Evolutionary conservation across 352 stramenopile species (phyloP).

Genomic region (Lagenidium giganteum): DNA sequence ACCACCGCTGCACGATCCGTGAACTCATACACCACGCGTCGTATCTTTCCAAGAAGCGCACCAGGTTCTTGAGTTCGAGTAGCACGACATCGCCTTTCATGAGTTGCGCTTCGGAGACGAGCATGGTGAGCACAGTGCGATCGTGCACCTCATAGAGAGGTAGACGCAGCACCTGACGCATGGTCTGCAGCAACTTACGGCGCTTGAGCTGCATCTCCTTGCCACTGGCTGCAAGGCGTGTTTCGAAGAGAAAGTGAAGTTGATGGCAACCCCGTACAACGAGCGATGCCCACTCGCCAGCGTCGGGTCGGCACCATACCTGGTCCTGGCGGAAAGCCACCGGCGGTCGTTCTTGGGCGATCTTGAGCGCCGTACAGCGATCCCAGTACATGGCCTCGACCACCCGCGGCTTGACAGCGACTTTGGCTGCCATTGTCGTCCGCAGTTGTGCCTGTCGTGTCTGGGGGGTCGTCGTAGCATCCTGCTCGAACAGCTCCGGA

Average conservation of each 20-base stretch:
- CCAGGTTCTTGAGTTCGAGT: conserved; percentile 54
- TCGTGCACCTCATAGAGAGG: conserved; percentile 50
- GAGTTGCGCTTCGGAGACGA: conserved; percentile 47
- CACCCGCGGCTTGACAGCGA: conserved; percentile 20
- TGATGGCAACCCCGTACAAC: conserved; percentile 54
- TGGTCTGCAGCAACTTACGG: conserved; percentile 30
- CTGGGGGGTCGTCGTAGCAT: background rate
- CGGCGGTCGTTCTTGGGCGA: conserved; percentile 36
- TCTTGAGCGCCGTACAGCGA: conserved; percentile 61
- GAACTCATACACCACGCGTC: conserved; percentile 51
- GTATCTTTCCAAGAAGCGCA: conserved; percentile 56
- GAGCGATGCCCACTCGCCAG: conserved; percentile 63
- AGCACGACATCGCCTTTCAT: conserved; percentile 70
- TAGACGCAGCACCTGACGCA: conserved; percentile 53
- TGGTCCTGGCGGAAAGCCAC: conserved; percentile 42
- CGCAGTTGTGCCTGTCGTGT: background rate
- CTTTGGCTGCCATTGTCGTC: conserved; percentile 7
- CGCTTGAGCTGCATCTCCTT: conserved; percentile 52
- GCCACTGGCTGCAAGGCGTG: conserved; percentile 38
- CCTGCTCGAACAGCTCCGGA: conserved; percentile 24
- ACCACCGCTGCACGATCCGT: conserved; percentile 52
- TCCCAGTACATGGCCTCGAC: conserved; percentile 82
- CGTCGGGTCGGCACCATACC: conserved; percentile 71
- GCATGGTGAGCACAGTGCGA: conserved; percentile 32
- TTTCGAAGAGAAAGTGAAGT: conserved; percentile 66